Evolutionary conservation across 2,329 filamentous ascomycete species (phyloP), one percentile per base, ranked within the genome.

Genomic region (Chrysosporium queenslandicum): DNA sequence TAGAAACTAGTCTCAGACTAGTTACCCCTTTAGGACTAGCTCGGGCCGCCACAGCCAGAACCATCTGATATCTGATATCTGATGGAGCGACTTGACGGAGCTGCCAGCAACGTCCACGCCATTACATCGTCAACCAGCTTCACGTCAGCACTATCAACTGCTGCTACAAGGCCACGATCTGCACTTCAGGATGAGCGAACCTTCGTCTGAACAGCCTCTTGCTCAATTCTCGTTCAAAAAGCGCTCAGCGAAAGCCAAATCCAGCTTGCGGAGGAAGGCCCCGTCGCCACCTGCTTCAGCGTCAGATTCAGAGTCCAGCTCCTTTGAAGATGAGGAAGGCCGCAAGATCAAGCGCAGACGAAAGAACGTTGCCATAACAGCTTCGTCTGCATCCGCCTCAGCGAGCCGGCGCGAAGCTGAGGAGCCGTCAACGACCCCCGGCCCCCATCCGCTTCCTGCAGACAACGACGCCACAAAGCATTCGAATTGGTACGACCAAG

Each of bases 401-500:
- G 11, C 66, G 65, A 8, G 64, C 63, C 34, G 68, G 71, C 6
- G 73, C 78, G 25, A 66, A 75, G 21, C 69, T 55, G 70, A 79
- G 54, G 77, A 79, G 69, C 77, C 57, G 4, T 25, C 23, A 2
- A 76, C 49, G 79, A 83, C 53, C 78, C 87, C 66, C 76, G 9
- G 18, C 4, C 18, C 7, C 7, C 21, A 7, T 14, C 21, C 46
- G 9, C 47, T 55, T 11, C 25, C 53, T 5, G 30, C 55, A 5
- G 42, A 36, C 61, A 91, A 91, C 66, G 90, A 96, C 66, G 91
- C 92, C 18, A 97, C 91, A 1, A 95, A 94, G 63, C 79, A 83
- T 40, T 85, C 79, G 52, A 87, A 94, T 66, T 96, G 89, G 90
- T 92, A 85, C 68, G 89, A 94, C 55, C 86, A 91, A 55, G 68